A percentile compares a stretch with the other conserved stretches of the same genome.
phyloP scores from a whole-genome alignment of 2,329 filamentous ascomycete genomes.

The Epichloe typhina region DNA sequence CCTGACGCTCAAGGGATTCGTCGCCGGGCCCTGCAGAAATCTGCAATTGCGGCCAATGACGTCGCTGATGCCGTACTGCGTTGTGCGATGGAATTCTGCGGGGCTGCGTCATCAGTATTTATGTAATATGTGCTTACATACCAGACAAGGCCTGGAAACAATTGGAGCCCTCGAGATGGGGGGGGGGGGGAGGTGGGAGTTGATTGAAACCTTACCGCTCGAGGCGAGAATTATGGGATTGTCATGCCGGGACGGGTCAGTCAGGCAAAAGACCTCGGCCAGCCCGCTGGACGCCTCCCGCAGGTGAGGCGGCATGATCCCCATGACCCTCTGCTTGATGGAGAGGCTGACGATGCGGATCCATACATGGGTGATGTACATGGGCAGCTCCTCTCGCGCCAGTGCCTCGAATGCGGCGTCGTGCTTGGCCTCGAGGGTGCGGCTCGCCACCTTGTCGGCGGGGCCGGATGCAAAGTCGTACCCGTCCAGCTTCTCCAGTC shows the following conservation, averaged over 20 bases:
- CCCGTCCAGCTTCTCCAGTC: conserved; percentile 41
- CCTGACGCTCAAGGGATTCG: conserved; percentile 46
- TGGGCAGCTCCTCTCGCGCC: conserved; percentile 55
- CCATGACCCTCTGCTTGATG: conserved; percentile 53
- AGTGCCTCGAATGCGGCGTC: conserved; percentile 51
- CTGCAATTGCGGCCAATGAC: conserved; percentile 64
- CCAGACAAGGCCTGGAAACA: too few relatives aligned
- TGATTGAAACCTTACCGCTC: conserved; percentile 37
- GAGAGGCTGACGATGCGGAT: conserved; percentile 57
- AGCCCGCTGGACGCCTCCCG: conserved; percentile 60
- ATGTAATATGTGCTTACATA: too few relatives aligned
- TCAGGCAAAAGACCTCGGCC: conserved; percentile 65
- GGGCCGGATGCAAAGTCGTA: conserved; percentile 40
- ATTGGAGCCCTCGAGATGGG: too few relatives aligned
- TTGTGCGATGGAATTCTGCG: conserved; percentile 58
- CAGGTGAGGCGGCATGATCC: conserved; percentile 49
- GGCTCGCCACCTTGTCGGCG: conserved; percentile 41
- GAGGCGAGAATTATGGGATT: conserved; percentile 70
- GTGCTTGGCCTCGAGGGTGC: conserved; percentile 47
- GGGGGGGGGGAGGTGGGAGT: too few relatives aligned
- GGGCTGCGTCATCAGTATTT: not conserved
- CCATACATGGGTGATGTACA: conserved; percentile 57
- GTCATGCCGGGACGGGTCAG: conserved; percentile 58
- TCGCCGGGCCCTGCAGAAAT: conserved; percentile 63
- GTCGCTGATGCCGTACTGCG: conserved; percentile 61